Conservation (phyloP, 176 grass and related monocot species). For the Musa beccarii region DNA sequence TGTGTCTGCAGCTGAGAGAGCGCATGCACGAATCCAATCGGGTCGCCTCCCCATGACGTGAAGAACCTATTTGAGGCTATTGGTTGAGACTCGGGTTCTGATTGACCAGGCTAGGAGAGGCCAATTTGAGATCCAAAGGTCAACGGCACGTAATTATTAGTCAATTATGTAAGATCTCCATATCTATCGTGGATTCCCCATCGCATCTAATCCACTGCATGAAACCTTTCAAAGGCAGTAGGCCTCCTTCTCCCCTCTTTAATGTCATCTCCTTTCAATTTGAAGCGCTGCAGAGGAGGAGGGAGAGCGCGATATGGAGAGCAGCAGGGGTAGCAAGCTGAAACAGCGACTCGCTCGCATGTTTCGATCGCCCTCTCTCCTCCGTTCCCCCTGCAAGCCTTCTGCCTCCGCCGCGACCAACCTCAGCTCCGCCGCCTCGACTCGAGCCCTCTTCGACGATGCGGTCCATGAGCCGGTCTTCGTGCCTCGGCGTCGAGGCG, state of each 20-base stretch:
- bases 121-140: too few relatives aligned
- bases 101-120: too few relatives aligned
- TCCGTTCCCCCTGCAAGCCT: conserved; percentile 70
- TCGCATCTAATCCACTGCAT: neutral
- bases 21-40: too few relatives aligned
- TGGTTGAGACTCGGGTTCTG: too few relatives aligned
- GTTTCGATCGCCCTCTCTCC: conserved; percentile 49
- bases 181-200: neutral
- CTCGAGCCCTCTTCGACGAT: conserved; percentile 14
- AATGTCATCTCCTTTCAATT: neutral
- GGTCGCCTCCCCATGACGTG: too few relatives aligned
- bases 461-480: conserved; percentile 19
- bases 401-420: conserved; percentile 27
- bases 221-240: neutral
- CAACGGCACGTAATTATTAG: neutral
- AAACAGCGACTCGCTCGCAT: conserved; percentile 60
- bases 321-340: conserved; percentile 36
- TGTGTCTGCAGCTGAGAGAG: too few relatives aligned
- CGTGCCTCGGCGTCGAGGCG: conserved; percentile 1
- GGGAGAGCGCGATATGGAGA: conserved; percentile 17
- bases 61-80: too few relatives aligned
- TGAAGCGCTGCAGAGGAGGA: neutral
- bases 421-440: conserved; percentile 21
- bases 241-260: conserved; percentile 19
- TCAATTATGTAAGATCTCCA: conserved; percentile 5